Base-by-base conservation (phyloP, 2,329 filamentous ascomycete genomes). In the Trichoderma asperellum region DNA sequence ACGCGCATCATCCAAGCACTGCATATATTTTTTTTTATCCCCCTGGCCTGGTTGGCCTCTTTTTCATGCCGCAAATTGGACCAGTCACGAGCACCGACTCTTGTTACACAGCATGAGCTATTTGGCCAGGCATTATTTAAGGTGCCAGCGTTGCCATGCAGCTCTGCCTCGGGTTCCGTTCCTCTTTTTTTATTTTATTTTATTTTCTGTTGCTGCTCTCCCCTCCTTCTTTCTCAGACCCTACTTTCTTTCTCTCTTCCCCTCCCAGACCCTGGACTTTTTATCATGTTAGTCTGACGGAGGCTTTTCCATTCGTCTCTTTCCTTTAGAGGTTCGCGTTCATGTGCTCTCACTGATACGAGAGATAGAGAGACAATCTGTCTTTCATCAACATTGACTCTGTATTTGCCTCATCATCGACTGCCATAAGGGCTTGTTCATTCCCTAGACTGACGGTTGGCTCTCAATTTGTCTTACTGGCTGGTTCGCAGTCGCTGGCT, bases 31-130 rank as follows among this genome's bases (percentile, higher is more conserved):
- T 53, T 29, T 52, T 53, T 29, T 27, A 7, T 27, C 43, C 57
- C 27, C 64, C 64, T 57, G 29, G 27, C 40, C 55, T 24, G 27
- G n/a, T 53, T 49, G 47, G 40, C 27, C 34, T 65, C 11, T n/a
- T 56, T 55, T 34, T n/a, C 40, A n/a, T 34, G 53, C 55, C 40
- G 64, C 35, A 24, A 43, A 59, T 52, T 14, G 16, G 64, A 52
- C 64, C 53, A 67, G 55, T 67, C 64, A 67, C 63, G 63, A 32
- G 63, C 18, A 55, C 37, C 16, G 53, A 6, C 21, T 67, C 29
- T n/a, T 52, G 64, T 67, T 67, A 67, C 64, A 67, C 64, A 67
- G 64, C 64, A 67, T 52, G 37, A 16, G 7, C 55, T 12, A 14
- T 49, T 11, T 16, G 55, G 64, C 64, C 49, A 43, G 53, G 55